Conservation (phyloP, 1,284 basidiomycete species). For the Papiliotrema terrestris region DNA sequence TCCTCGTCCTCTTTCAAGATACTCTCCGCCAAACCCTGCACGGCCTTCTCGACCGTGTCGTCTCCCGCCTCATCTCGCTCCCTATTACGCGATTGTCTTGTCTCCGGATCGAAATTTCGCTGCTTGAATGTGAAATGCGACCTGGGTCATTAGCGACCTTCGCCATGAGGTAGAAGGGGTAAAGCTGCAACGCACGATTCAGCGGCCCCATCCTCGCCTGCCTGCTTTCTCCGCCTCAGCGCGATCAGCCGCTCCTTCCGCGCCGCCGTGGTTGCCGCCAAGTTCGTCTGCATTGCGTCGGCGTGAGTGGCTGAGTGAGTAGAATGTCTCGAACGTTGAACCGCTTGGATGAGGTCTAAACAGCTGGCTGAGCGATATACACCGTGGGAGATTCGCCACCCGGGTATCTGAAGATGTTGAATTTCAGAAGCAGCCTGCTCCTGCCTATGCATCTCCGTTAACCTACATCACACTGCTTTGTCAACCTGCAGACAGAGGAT, state of each 20-base stretch:
- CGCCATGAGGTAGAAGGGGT: no score
- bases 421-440: no score
- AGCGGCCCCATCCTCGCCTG: slow-evolving; percentile 50
- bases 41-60: slow-evolving; percentile 80
- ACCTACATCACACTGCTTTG: neutral
- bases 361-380: neutral
- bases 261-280: slow-evolving; percentile 77
- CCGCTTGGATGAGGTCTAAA: neutral
- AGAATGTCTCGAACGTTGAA: no score
- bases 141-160: slow-evolving; percentile 18
- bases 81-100: slow-evolving; percentile 68
- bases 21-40: slow-evolving; percentile 75
- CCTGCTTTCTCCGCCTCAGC: slow-evolving; percentile 72
- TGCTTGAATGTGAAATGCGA: slow-evolving; percentile 63
- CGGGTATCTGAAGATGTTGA: neutral
- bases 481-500: neutral
- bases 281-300: slow-evolving; percentile 59
- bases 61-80: slow-evolving; percentile 56
- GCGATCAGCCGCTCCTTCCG: slow-evolving; percentile 80
- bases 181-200: slow-evolving; percentile 22
- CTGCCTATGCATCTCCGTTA: no score
- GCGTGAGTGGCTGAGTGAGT: neutral
- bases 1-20: slow-evolving; percentile 83
- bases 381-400: slow-evolving; percentile 1
- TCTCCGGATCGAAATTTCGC: slow-evolving; percentile 82